These are phyloP conservation scores for Glycine latifolia DNA, from an alignment of 306 rosid genomes.

Conservation along the genomic window DNA sequence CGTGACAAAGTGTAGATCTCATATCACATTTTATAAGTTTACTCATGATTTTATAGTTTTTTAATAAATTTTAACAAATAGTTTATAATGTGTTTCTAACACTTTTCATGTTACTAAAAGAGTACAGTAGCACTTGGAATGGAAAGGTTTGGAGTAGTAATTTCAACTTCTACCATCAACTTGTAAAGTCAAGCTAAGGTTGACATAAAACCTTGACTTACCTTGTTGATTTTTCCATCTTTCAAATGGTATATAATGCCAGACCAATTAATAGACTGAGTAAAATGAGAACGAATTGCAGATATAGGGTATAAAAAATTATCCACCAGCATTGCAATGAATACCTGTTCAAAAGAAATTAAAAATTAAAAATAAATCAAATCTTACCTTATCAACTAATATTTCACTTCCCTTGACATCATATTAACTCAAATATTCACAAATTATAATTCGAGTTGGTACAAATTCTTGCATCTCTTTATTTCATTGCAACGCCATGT, in stretches of 20 bases:
- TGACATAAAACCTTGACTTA: conserved; percentile 47
- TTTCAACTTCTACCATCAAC: no score
- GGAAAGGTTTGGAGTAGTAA: no score
- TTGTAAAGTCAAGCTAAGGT: conserved; percentile 5
- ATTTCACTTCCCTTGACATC: conserved; percentile 32
- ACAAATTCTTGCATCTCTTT: conserved; percentile 4
- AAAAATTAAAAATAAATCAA: no score
- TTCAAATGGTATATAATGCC: conserved; percentile 86
- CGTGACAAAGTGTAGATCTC: no score
- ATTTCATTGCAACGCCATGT: neutral
- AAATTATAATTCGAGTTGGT: neutral
- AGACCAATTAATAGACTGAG: conserved; percentile 96
- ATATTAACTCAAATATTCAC: no score
- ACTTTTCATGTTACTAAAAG: neutral
- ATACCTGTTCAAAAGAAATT: conserved; percentile 66
- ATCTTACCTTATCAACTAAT: no score
- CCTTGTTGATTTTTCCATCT: conserved; percentile 89
- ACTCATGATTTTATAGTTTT: neutral
- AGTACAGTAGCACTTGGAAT: no score
- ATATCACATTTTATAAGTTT: neutral
- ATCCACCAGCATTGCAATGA: conserved; percentile 91
- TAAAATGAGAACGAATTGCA: conserved; percentile 86
- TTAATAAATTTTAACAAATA: neutral
- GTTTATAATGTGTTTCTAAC: neutral
- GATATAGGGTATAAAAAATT: conserved; percentile 90